Percentiles rank a stretch among this genome's conserved stretches.
Conservation (phyloP, 148 eudicot genomes). For the Rhododendron kiyosumense region DNA sequence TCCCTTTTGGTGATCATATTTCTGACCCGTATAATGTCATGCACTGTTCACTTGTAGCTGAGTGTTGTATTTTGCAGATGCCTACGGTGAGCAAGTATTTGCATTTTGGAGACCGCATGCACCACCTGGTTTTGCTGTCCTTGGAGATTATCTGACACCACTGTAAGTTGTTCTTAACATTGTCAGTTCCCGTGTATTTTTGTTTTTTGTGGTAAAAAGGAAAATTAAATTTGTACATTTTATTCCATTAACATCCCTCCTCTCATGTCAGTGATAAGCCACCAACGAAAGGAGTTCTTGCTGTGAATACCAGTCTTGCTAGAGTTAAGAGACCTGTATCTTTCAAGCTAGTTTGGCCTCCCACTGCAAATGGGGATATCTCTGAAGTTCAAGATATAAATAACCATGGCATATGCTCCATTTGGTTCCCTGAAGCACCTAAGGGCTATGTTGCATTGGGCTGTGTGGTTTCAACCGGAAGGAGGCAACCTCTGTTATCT, state of each 20-base stretch:
- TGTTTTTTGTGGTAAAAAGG: neutral
- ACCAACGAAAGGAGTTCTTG: conserved; percentile 87
- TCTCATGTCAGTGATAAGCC: conserved; percentile 73
- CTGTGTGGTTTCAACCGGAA: conserved; percentile 85
- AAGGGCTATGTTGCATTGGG: conserved; percentile 91
- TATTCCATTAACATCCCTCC: neutral
- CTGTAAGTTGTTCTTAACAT: conserved; percentile 39
- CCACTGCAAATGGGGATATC: conserved; percentile 19
- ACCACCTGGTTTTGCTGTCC: conserved; percentile 94
- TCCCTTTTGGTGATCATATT: conserved; percentile 1
- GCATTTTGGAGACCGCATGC: conserved; percentile 97
- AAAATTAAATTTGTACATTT: neutral
- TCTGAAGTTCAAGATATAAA: conserved; percentile 30
- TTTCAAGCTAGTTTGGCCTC: conserved; percentile 77
- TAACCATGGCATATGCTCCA: conserved; percentile 35
- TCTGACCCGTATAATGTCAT: neutral
- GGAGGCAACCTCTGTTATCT: conserved; percentile 58
- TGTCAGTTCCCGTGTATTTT: neutral
- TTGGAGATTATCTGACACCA: conserved; percentile 95
- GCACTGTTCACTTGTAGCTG: neutral
- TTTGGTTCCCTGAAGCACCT: conserved; percentile 98
- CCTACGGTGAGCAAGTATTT: conserved; percentile 51
- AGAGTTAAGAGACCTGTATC: conserved; percentile 81
- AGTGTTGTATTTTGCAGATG: conserved; percentile 33
- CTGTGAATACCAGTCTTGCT: conserved; percentile 80